Evolutionary conservation across 371 early-diverging fungal genomes (phyloP).

Genomic region (Cokeromyces recurvatus): DNA sequence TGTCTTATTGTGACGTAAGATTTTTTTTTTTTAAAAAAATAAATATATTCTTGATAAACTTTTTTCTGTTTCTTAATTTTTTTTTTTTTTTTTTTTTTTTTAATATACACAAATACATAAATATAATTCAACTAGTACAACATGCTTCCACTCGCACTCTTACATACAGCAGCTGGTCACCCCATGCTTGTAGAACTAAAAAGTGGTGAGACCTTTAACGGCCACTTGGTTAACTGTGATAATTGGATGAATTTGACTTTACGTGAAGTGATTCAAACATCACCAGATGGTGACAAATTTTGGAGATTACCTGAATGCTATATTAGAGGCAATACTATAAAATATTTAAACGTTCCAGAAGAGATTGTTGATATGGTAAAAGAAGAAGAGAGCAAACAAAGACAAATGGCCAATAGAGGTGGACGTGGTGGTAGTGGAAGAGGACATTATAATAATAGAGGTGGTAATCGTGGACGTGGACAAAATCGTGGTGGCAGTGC

Average conservation of each 20-base stretch:
- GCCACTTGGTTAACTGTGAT: conserved; percentile 95
- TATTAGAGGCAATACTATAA: conserved; percentile 91
- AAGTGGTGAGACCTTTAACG: conserved; percentile 97
- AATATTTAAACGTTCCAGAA: conserved; percentile 92
- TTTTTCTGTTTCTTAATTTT: too few relatives aligned
- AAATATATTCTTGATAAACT: too few relatives aligned
- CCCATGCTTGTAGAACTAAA: conserved; percentile 97
- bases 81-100: too few relatives aligned
- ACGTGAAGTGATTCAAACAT: conserved; percentile 93
- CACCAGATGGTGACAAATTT: conserved; percentile 89
- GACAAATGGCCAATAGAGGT: conserved; percentile 47
- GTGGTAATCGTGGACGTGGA: conserved; percentile 39
- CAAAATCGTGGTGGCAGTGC: conserved; percentile 35
- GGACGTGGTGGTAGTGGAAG: conserved; percentile 55
- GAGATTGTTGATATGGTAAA: conserved; percentile 90
- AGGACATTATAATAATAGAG: conserved; percentile 28
- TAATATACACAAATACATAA: too few relatives aligned
- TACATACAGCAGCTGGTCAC: conserved; percentile 86
- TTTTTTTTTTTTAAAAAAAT: too few relatives aligned
- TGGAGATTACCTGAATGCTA: conserved; percentile 90
- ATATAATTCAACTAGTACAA: too few relatives aligned
- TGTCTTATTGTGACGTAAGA: too few relatives aligned
- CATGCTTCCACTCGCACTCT: conserved; percentile 88
- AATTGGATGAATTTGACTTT: conserved; percentile 97
- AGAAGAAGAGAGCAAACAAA: conserved; percentile 55